A percentile compares a stretch with the other conserved stretches of the same genome.
Conservation (phyloP, 2,329 filamentous ascomycete genomes). For the Pyrenophora tritici-repentis region DNA sequence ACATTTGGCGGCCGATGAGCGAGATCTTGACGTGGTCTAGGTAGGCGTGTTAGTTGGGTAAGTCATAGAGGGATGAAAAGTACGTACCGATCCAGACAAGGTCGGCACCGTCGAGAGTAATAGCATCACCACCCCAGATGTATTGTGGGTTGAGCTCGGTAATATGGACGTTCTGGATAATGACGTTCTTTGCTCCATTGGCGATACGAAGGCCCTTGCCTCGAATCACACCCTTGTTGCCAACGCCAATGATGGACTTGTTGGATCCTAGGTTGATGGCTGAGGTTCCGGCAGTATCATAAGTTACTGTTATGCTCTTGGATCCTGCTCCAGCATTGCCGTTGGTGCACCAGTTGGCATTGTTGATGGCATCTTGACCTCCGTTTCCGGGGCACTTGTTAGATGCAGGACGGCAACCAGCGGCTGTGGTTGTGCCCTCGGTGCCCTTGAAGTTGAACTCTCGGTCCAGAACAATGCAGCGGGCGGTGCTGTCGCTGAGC, state of each 20-base stretch:
- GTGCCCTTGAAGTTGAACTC: slow-evolving; percentile 29
- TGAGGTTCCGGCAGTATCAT: slow-evolving; percentile 34
- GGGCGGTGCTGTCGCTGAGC: slow-evolving; percentile 37
- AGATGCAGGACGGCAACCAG: slow-evolving; percentile 49
- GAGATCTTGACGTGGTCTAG: slow-evolving; percentile 27
- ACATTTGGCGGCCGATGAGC: slow-evolving; percentile 21
- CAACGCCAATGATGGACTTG: slow-evolving; percentile 50
- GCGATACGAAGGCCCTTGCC: slow-evolving; percentile 21
- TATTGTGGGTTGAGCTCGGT: slow-evolving; percentile 47
- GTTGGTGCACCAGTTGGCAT: slow-evolving; percentile 34
- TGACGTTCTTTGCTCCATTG: slow-evolving; percentile 36
- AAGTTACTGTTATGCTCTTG: slow-evolving; percentile 25
- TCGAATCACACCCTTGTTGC: slow-evolving; percentile 44
- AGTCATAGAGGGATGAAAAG: background rate
- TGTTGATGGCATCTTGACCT: slow-evolving; percentile 64
- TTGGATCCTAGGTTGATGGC: slow-evolving; percentile 44
- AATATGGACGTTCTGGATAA: slow-evolving; percentile 49
- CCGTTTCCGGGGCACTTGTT: slow-evolving; percentile 51
- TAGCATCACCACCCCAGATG: slow-evolving; percentile 47
- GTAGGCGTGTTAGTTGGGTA: background rate
- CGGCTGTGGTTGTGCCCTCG: slow-evolving; percentile 24
- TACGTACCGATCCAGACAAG: slow-evolving; percentile 40
- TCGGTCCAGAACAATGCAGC: slow-evolving; percentile 46
- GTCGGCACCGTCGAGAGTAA: slow-evolving; percentile 37
- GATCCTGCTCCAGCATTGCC: slow-evolving; percentile 11